Evolutionary conservation across 2,329 filamentous ascomycete species (phyloP), one percentile per base, ranked within the genome.

Genomic region (Fusarium heterosporum): DNA sequence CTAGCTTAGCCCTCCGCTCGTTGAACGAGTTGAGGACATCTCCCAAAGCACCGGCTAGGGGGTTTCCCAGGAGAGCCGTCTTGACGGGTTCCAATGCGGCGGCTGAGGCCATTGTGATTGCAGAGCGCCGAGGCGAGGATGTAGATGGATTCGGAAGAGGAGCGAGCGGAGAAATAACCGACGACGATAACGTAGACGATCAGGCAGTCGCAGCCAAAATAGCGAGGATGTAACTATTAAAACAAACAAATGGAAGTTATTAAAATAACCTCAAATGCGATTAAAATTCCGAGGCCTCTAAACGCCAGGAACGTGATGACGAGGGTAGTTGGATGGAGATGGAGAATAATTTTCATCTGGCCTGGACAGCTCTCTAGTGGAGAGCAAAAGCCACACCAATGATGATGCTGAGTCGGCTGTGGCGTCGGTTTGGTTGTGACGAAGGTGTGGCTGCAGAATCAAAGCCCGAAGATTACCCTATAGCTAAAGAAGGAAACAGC

Each of bases 1-100:
- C 95, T 69, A 99, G 87, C 81, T 92, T 91, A 73, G 90, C 91
- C 84, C 96, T 91, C 82, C 92, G 89, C 74, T 96, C 92, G 66
- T 90, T 90, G 78, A 98, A 96, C 53, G 89, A 87, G 74, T 85
- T 87, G 82, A 96, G 91, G 80, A 89, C 89, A 85, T 97, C 91
- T 79, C 88, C 86, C 72, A 97, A 77, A 69, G 87, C 84, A 69
- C 84, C 83, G 55, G 89, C 83, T 74, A 96, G 80, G 61, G 92
- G 87, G 79, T 97, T 97, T 75, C 90, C 86, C 74, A 87, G 84
- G 70, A 97, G 78, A 72, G 93, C 87, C 74, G 88, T 87, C 69
- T 76, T 76, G 67, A 81, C 73, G 88, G 82, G 71, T 85, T 84
- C 79, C 80, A 85, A 71, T 73, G 78, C 75, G 46, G 72, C 55